Percentiles rank a stretch among this genome's conserved stretches.
Evolutionary conservation across 108 stramenopile species (phyloP).

Genomic region (Skeletonema menzelii): DNA sequence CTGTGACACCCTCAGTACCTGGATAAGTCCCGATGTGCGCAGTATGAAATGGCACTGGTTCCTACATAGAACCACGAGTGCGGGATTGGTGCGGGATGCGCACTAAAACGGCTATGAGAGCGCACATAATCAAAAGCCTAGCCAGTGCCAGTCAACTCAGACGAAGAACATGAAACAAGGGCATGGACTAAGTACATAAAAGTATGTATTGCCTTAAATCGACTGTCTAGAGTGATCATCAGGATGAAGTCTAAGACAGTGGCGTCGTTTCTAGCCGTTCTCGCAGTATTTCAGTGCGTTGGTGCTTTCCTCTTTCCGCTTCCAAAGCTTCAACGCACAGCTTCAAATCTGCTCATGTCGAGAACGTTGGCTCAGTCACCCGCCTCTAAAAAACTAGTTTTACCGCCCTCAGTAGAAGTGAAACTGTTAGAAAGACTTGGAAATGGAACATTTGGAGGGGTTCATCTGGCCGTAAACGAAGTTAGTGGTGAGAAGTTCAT

Average conservation of each 20-base stretch:
- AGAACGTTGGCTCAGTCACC: background rate
- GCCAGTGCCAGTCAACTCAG: too few species aligned
- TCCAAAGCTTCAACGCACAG: background rate
- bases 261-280: background rate
- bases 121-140: too few species aligned
- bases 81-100: too few species aligned
- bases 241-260: background rate
- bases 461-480: slow-evolving; percentile 13
- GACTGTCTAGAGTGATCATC: too few species aligned
- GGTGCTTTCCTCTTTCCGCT: background rate
- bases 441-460: slow-evolving; percentile 41
- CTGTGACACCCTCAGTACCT: too few species aligned
- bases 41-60: too few species aligned
- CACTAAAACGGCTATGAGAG: too few species aligned
- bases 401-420: slow-evolving; percentile 5
- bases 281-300: background rate
- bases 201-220: too few species aligned
- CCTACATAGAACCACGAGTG: too few species aligned
- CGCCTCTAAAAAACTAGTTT: background rate
- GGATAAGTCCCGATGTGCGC: too few species aligned
- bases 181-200: too few species aligned
- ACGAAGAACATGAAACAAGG: too few species aligned
- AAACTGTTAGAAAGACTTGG: slow-evolving; percentile 18
- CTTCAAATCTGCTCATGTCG: background rate
- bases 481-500: slow-evolving; percentile 14